Conservation (phyloP, 1,139 yeast species). For the Debaryomyces singareniensis region DNA sequence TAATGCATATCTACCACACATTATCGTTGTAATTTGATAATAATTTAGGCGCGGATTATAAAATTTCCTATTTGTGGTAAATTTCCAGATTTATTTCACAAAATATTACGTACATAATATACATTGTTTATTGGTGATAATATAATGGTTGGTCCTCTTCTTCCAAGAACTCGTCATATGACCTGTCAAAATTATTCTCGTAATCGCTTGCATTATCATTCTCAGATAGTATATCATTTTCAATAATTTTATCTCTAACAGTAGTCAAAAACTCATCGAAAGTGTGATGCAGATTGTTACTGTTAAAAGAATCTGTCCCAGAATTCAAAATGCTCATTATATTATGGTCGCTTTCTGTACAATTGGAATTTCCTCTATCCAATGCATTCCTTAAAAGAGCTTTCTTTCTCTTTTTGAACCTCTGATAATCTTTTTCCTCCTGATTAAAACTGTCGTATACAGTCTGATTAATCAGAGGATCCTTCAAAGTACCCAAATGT, state of each 20-base stretch:
- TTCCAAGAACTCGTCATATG: constrained; percentile 29
- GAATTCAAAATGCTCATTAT: background rate
- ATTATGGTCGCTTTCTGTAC: background rate
- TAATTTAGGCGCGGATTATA: too few species aligned
- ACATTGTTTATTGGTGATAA: constrained; percentile 9
- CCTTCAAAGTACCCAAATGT: constrained; percentile 28
- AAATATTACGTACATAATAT: too few species aligned
- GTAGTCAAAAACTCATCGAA: constrained; percentile 32
- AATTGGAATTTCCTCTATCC: background rate
- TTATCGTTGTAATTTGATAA: constrained; percentile 10
- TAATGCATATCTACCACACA: constrained; percentile 44
- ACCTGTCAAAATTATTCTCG: constrained; percentile 25
- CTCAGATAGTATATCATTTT: constrained; percentile 25
- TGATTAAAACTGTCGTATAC: constrained; percentile 16
- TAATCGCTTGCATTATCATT: constrained; percentile 35
- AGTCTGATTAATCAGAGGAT: constrained; percentile 17
- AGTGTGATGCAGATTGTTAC: constrained; percentile 10
- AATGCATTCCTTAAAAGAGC: constrained; percentile 1
- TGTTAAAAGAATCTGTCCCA: constrained; percentile 2
- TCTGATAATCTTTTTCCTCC: constrained; percentile 21
- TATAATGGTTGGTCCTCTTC: constrained; percentile 19
- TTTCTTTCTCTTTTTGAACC: constrained; percentile 18
- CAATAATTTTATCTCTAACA: constrained; percentile 35
- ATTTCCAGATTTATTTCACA: too few species aligned
- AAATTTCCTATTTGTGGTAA: too few species aligned